Evolutionary conservation across 148 eudicot species (phyloP).

Genomic region (Rhododendron kiyosumense): DNA sequence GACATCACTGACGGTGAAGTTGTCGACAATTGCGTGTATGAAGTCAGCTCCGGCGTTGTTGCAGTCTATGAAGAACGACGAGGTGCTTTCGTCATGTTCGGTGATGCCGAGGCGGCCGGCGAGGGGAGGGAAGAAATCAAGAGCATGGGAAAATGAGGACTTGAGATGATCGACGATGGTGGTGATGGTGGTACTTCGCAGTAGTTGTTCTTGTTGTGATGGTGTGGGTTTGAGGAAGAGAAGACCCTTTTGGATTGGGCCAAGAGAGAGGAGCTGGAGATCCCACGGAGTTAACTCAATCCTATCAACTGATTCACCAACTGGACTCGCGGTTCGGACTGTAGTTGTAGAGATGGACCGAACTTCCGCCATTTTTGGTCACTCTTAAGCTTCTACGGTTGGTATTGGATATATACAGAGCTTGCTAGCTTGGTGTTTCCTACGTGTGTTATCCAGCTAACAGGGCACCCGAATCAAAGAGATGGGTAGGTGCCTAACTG

Average conservation of each 20-base stretch:
- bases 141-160: slow-evolving; percentile 21
- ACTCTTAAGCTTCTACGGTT: too few relatives aligned
- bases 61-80: slow-evolving; percentile 20
- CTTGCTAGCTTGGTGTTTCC: too few relatives aligned
- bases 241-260: slow-evolving; percentile 27
- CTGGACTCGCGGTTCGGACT: neutral
- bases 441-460: too few relatives aligned
- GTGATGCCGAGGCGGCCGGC: slow-evolving; percentile 30
- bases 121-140: slow-evolving; percentile 31
- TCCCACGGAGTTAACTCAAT: slow-evolving; percentile 35
- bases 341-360: neutral
- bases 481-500: too few relatives aligned
- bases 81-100: neutral
- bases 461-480: too few relatives aligned
- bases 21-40: slow-evolving; percentile 7
- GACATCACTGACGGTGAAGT: neutral
- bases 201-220: neutral
- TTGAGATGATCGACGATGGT: slow-evolving; percentile 18
- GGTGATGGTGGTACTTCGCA: neutral
- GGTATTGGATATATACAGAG: too few relatives aligned
- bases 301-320: neutral
- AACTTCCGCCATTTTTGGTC: slow-evolving; percentile 17
- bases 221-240: slow-evolving; percentile 27
- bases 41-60: slow-evolving; percentile 32
- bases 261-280: slow-evolving; percentile 13